Conservation (phyloP, 805 yeast species). For the Wickerhamiella nectarea region DNA sequence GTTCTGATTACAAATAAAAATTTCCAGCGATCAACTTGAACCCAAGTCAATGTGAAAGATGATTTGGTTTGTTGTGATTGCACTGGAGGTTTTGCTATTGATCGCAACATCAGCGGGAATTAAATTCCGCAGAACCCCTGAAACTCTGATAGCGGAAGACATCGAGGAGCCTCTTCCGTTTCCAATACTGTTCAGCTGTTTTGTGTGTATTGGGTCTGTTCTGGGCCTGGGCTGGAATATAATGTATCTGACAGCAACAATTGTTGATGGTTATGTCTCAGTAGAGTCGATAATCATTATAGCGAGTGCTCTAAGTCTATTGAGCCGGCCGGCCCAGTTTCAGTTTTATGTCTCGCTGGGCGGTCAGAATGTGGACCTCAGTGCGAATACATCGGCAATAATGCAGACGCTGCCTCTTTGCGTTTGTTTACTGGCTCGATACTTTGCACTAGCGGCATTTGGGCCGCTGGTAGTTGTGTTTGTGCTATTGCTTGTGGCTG, state of each 20-base stretch:
- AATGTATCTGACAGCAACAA: neutral
- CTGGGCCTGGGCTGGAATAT: neutral
- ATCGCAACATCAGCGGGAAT: neutral
- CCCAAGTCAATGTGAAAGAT: neutral
- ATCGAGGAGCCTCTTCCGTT: neutral
- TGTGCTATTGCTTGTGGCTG: neutral
- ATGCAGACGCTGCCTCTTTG: neutral
- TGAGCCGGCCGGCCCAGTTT: neutral
- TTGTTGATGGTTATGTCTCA: neutral
- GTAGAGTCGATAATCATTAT: neutral
- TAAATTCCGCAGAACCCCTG: neutral
- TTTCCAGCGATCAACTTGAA: neutral
- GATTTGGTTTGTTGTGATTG: neutral
- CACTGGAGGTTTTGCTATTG: neutral
- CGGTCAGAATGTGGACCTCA: neutral
- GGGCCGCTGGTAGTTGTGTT: neutral
- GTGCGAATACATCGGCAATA: neutral
- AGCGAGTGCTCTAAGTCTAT: neutral
- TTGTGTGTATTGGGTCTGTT: neutral
- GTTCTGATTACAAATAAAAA: neutral
- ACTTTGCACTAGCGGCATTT: neutral
- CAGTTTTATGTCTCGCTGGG: neutral
- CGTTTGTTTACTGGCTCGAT: neutral
- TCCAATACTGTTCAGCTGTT: neutral
- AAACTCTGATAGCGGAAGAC: neutral